Base-by-base conservation (phyloP, 305 asterid species). In the Fraxinus nigra region DNA sequence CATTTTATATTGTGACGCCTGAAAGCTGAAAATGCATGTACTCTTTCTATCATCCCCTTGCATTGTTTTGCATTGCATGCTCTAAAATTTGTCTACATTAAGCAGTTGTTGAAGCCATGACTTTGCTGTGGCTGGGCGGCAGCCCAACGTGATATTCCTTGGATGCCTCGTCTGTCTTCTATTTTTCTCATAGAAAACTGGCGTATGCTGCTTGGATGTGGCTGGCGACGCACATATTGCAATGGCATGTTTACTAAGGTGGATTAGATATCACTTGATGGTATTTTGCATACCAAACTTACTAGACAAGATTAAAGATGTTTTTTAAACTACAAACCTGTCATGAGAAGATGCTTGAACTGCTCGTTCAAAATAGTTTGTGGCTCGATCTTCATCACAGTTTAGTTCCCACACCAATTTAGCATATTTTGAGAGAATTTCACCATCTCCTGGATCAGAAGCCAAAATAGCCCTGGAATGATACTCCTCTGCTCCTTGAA, bases 171-270 rank as follows among this genome's bases (percentile, higher is more conserved):
- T 79, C 86, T 10, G 3, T 85, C 93, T 24, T 89, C 95, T 1
- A 86, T 77, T 83, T 77, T 83, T 91, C 97, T 97, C 98, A 95
- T 4, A 92, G 91, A 80, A 95, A 93, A 79, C 89, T 88, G 72
- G 98, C 98, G 54, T 89, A 93, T 4, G 98, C 97, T 0, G 98
- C 98, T 51, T 95, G 97, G 81, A 91, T 78, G 77, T 92, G 92
- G 89, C 98, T 95, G 95, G 30, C 30, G 43, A 75, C n/a, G n/a
- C 75, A 80, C 70, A 84, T 38, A 7, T 69, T 38, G 30, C 33
- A 33, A 10, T 43, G 4, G 1, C n/a, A 43, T 43, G 16, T 56
- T 5, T 6, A 7, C 9, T 7, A 18, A 56, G 67, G 28, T 6
- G 9, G 10, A n/a, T 56, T 56, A 5, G 0, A 5, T 16, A 14